Percentiles rank a stretch among this genome's conserved stretches.
Evolutionary conservation across 2,329 filamentous ascomycete species (phyloP).

Genomic region (Ophiostoma fasciatum): DNA sequence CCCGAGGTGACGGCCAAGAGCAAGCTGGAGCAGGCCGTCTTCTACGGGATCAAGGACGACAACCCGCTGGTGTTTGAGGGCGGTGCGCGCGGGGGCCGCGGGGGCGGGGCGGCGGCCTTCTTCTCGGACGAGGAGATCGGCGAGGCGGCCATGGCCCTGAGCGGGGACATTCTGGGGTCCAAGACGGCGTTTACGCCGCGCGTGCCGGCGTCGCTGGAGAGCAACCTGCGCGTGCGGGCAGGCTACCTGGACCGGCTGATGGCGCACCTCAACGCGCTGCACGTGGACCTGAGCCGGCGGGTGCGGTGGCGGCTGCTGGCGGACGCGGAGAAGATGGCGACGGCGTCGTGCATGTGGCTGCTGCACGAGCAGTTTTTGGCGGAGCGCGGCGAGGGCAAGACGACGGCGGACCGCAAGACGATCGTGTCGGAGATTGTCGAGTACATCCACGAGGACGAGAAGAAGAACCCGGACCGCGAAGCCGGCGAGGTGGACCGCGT

Average conservation of each 20-base stretch:
- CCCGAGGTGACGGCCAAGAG: conserved; percentile 64
- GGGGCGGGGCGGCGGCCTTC: conserved; percentile 46
- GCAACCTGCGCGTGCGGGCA: conserved; percentile 61
- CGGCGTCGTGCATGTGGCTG: conserved; percentile 67
- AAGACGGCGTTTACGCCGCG: conserved; percentile 59
- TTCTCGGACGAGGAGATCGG: conserved; percentile 60
- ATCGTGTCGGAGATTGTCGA: conserved; percentile 61
- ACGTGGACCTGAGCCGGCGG: conserved; percentile 47
- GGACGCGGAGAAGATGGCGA: conserved; percentile 80
- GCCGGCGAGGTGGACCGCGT: conserved; percentile 63
- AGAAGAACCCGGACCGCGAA: conserved; percentile 48
- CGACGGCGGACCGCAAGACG: conserved; percentile 46
- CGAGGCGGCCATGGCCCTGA: conserved; percentile 62
- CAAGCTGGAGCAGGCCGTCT: conserved; percentile 88
- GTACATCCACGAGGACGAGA: conserved; percentile 62
- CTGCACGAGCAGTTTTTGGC: conserved; percentile 57
- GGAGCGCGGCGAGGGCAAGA: conserved; percentile 32
- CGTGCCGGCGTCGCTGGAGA: conserved; percentile 60
- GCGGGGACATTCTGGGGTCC: conserved; percentile 67
- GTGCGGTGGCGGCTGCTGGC: conserved; percentile 72
- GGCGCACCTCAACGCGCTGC: conserved; percentile 50
- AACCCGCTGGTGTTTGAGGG: conserved; percentile 82
- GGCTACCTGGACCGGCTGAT: conserved; percentile 64
- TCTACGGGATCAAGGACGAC: conserved; percentile 68
- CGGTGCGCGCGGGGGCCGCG: too few species aligned